Evolutionary conservation across 257 asterid genomes (phyloP).

Genomic region (Solanum etuberosum): DNA sequence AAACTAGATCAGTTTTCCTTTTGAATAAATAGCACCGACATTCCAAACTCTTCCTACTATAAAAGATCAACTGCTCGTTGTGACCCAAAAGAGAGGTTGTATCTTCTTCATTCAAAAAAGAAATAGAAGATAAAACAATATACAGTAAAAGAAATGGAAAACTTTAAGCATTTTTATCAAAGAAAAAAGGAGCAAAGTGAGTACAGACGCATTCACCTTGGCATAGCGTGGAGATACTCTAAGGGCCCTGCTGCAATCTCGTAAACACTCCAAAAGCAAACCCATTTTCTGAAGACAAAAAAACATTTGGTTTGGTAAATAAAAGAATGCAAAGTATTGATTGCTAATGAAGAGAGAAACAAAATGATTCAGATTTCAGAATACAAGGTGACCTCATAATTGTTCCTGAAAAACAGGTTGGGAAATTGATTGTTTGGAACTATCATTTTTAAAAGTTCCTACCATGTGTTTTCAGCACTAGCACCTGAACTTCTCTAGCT

Average conservation of each 20-base stretch:
- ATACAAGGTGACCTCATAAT: neutral
- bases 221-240: constrained; percentile 49
- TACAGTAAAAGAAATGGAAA: neutral
- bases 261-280: constrained; percentile 47
- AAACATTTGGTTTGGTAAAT: neutral
- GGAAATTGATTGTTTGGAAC: neutral
- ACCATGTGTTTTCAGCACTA: neutral
- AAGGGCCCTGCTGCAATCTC: constrained; percentile 69
- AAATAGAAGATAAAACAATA: neutral
- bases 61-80: neutral
- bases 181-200: neutral
- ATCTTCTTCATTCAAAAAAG: neutral
- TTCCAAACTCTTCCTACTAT: neutral
- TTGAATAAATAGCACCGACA: neutral
- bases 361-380: neutral
- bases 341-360: neutral
- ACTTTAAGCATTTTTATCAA: neutral
- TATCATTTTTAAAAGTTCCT: neutral
- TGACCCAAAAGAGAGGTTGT: neutral
- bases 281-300: constrained; percentile 65
- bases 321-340: neutral
- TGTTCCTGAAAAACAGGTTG: neutral
- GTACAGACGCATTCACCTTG: constrained; percentile 39
- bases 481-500: neutral
- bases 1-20: neutral